Conservation (phyloP, 2,329 filamentous ascomycete species). For the Pseudogymnoascus sp. region DNA sequence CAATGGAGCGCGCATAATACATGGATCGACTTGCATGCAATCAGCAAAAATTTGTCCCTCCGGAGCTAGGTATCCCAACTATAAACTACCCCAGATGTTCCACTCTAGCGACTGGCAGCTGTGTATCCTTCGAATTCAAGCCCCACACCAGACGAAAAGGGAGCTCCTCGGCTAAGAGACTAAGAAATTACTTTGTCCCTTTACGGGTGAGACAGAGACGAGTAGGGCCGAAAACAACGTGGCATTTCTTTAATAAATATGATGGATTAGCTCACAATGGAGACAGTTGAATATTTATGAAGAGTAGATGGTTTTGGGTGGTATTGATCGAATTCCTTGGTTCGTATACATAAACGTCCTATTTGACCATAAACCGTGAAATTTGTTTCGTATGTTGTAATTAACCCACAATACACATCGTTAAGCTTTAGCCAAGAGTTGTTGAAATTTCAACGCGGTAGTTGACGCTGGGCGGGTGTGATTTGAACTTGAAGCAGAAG, state of each 20-base stretch:
- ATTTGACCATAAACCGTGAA: too few species aligned
- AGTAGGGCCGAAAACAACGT: neutral
- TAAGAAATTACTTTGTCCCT: neutral
- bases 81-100: neutral
- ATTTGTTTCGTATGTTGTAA: neutral
- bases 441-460: neutral
- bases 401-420: neutral
- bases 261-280: neutral
- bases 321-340: too few species aligned
- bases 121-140: too few species aligned
- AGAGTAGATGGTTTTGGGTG: neutral
- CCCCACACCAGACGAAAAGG: neutral
- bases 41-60: neutral
- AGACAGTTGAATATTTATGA: neutral
- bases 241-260: neutral
- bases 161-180: neutral
- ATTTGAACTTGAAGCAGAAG: neutral
- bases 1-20: neutral
- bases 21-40: neutral
- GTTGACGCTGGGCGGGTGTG: neutral
- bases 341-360: too few species aligned
- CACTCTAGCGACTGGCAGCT: too few species aligned
- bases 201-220: neutral
- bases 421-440: neutral
- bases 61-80: too few species aligned